Evolutionary conservation across 2,329 filamentous ascomycete genomes (phyloP), one percentile per base, ranked within the genome.

Genomic region (Madurella fahalii): DNA sequence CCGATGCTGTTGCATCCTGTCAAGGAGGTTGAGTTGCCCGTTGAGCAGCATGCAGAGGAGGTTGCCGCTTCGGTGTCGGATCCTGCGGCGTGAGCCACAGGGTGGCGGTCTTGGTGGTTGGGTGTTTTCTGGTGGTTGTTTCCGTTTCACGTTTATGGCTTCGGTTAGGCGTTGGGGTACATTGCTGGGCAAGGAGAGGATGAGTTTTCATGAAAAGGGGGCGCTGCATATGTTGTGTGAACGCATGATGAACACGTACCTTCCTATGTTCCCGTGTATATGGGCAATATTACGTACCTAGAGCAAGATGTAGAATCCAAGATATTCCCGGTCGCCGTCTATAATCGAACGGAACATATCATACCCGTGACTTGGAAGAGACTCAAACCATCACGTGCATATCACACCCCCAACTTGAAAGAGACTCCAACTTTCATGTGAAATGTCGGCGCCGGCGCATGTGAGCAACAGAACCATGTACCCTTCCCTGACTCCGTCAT

Each of bases 1-100:
- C 89, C 88, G 0, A 93, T 96, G 86, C 72, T 96, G 58, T 72
- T 96, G 60, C 92, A 96, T 77, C 92, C 92, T 0, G 81, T 96
- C 50, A 96, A 96, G 76, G 80, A 83, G 50, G 80, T 92, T 5
- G 82, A 86, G 54, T 64, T 86, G 48, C 80, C 84, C 8, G 82
- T 87, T 2, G 85, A 81, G 68, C 74, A 78, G 1, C 70, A 72
- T 4, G 75, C 75, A 53, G 77, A 75, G 4, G 72, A 74, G 43
- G 74, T 73, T 7, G 68, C 74, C 44, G 75, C 73, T 7, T 69
- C 77, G 55, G 60, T 81, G 66, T 76, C 83, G 68, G 75, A 83
- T 61, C 78, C 80, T 0, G 69, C 65, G 12, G 72, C 74, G 32
- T 77, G 55, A 68, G 40, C 13, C 4, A 15, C 17, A 42, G 42